Evolutionary conservation across 805 yeast species (phyloP).

Genomic region (Cyberlindnera euphorbiiphila): DNA sequence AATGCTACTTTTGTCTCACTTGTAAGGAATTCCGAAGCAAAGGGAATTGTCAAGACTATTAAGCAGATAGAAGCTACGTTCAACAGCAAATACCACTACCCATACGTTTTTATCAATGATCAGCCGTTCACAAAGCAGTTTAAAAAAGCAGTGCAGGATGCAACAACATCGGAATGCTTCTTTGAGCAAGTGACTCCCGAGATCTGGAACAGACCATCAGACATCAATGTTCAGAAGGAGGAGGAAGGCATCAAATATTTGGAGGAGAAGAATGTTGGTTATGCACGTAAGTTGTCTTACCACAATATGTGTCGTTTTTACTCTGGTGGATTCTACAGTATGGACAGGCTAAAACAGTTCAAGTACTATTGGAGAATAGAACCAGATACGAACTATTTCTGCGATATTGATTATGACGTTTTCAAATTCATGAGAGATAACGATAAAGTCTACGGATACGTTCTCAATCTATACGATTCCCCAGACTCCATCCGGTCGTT

Average conservation of each 20-base stretch:
- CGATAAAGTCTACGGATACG: constrained; percentile 70
- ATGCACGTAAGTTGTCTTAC: constrained; percentile 59
- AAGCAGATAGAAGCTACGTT: constrained; percentile 58
- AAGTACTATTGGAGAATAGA: constrained; percentile 81
- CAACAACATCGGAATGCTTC: constrained; percentile 39
- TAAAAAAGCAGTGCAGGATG: constrained; percentile 38
- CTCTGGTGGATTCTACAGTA: constrained; percentile 58
- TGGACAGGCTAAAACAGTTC: constrained; percentile 57
- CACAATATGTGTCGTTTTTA: constrained; percentile 87
- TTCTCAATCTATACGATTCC: constrained; percentile 64
- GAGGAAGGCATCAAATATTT: constrained; percentile 38
- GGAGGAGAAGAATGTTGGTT: constrained; percentile 45
- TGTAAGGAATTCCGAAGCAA: constrained; percentile 64
- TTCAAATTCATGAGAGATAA: constrained; percentile 69
- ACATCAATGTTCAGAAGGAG: constrained; percentile 46
- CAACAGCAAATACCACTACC: constrained; percentile 69
- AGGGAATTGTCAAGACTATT: constrained; percentile 48
- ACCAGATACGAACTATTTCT: constrained; percentile 64
- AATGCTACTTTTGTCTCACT: constrained; percentile 74
- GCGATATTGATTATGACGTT: constrained; percentile 71
- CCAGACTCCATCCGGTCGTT: constrained; percentile 58
- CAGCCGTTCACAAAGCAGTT: constrained; percentile 57
- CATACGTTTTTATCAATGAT: constrained; percentile 79
- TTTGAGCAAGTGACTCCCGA: constrained; percentile 42
- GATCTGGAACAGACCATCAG: constrained; percentile 59